phyloP scores from a whole-genome alignment of 495 filamentous ascomycete genomes.

The Podospora bellae-mahoneyi region DNA sequence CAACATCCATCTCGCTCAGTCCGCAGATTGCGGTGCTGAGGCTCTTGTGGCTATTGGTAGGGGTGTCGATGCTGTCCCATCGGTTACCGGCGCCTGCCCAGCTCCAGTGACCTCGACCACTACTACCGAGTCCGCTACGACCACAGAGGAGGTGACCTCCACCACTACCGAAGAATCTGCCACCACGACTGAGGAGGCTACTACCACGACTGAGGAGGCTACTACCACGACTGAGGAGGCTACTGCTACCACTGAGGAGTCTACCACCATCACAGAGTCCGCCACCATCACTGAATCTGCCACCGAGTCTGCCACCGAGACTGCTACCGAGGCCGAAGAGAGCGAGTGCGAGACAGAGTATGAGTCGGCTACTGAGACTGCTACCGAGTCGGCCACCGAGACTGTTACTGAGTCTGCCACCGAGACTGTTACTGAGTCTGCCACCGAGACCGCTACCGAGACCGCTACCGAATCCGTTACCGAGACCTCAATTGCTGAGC shows the following conservation, averaged over 20 bases:
- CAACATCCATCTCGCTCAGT: constrained; percentile 77
- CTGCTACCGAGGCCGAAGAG: constrained; percentile 3
- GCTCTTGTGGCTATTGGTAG: constrained; percentile 26
- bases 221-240: background rate
- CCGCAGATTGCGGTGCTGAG: constrained; percentile 27
- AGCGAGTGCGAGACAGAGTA: background rate
- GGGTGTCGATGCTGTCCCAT: constrained; percentile 28
- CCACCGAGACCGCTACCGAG: constrained; percentile 20
- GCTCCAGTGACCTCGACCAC: constrained; percentile 1
- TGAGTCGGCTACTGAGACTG: constrained; percentile 3
- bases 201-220: constrained; percentile 2
- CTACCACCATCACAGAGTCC: constrained; percentile 17
- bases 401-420: constrained; percentile 21
- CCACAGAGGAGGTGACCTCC: background rate
- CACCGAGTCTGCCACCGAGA: background rate
- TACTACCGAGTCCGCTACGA: background rate
- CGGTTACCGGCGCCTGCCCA: constrained; percentile 14
- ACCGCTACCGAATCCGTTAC: constrained; percentile 3
- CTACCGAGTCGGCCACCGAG: constrained; percentile 4
- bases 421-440: constrained; percentile 9
- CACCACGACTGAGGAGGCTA: constrained; percentile 2
- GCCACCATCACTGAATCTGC: constrained; percentile 18
- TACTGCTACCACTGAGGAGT: background rate
- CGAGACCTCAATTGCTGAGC: constrained; percentile 1
- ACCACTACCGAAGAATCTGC: background rate